phyloP scores from a whole-genome alignment of 1,284 basidiomycete genomes.

The Ceratorhiza oryzae-sativae region DNA sequence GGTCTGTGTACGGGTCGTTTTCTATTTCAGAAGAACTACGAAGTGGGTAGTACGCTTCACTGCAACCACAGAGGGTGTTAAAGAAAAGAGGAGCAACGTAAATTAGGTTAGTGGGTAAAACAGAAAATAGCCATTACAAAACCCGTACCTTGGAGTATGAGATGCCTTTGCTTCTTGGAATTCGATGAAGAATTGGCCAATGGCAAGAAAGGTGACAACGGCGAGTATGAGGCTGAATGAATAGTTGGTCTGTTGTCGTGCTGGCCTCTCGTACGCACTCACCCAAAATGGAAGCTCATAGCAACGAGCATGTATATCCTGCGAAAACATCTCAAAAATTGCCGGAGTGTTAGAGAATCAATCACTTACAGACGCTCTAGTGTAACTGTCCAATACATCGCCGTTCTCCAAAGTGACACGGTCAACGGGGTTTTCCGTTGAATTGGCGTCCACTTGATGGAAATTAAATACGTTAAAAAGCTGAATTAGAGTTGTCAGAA shows the following conservation, averaged over 20 bases:
- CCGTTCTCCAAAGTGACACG: conserved; percentile 61
- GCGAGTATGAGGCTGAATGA: conserved; percentile 14
- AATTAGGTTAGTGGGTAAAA: too few relatives aligned
- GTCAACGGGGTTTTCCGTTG: conserved; percentile 54
- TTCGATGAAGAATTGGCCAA: conserved; percentile 64
- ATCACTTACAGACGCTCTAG: conserved; percentile 64
- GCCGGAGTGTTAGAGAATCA: background rate
- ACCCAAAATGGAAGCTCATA: conserved; percentile 73
- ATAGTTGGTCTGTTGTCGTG: background rate
- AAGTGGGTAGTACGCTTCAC: conserved; percentile 25
- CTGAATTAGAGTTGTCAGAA: conserved; percentile 50
- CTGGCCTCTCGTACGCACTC: conserved; percentile 46
- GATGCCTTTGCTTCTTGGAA: conserved; percentile 49
- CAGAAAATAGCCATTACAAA: too few relatives aligned
- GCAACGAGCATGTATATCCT: conserved; percentile 70
- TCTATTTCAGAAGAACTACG: conserved; percentile 23
- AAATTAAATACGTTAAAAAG: conserved; percentile 59
- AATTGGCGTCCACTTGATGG: conserved; percentile 58
- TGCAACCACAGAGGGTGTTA: too few relatives aligned
- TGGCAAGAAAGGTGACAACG: conserved; percentile 62
- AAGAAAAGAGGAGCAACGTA: too few relatives aligned
- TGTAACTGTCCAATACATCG: conserved; percentile 63
- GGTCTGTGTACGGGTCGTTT: conserved; percentile 27
- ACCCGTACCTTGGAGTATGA: background rate
- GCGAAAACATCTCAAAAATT: conserved; percentile 2